Evolutionary conservation across 805 yeast genomes (phyloP).

Genomic region (Yarrowia alimentaria): DNA sequence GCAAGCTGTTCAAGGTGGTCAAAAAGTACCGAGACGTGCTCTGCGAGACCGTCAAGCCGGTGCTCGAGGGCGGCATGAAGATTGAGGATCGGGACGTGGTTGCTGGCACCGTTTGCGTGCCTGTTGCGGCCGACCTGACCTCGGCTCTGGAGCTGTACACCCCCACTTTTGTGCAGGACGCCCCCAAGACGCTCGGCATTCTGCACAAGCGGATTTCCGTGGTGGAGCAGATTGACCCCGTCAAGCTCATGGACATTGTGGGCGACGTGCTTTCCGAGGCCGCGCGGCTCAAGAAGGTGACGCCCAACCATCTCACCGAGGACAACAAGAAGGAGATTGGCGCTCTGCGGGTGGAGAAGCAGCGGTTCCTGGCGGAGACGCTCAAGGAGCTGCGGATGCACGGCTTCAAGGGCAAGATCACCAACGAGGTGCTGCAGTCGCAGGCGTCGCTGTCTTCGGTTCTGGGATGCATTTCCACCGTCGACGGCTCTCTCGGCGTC

Average conservation of each 20-base stretch:
- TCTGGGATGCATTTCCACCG: too few species aligned
- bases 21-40: slow-evolving; percentile 73
- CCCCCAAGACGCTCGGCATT: slow-evolving; percentile 51
- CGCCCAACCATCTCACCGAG: slow-evolving; percentile 69
- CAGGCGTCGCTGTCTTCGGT: slow-evolving; percentile 65
- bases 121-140: neutral
- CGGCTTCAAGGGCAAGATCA: slow-evolving; percentile 69
- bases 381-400: slow-evolving; percentile 69
- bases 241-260: slow-evolving; percentile 56
- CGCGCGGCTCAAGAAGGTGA: slow-evolving; percentile 64
- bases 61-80: slow-evolving; percentile 48
- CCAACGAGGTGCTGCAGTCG: slow-evolving; percentile 60
- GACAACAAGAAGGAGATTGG: slow-evolving; percentile 71
- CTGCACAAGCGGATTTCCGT: slow-evolving; percentile 50
- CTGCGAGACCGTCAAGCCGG: slow-evolving; percentile 48
- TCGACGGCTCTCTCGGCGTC: too few species aligned
- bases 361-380: slow-evolving; percentile 71
- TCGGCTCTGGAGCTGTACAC: slow-evolving; percentile 48
- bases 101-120: neutral
- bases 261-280: slow-evolving; percentile 55
- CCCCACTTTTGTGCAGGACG: slow-evolving; percentile 55
- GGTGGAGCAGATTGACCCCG: slow-evolving; percentile 43
- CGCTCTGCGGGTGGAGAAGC: slow-evolving; percentile 76
- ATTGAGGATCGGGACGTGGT: neutral
- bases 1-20: slow-evolving; percentile 74